Conservation (phyloP, 139 green algal species). For the Haematococcus sp. region DNA sequence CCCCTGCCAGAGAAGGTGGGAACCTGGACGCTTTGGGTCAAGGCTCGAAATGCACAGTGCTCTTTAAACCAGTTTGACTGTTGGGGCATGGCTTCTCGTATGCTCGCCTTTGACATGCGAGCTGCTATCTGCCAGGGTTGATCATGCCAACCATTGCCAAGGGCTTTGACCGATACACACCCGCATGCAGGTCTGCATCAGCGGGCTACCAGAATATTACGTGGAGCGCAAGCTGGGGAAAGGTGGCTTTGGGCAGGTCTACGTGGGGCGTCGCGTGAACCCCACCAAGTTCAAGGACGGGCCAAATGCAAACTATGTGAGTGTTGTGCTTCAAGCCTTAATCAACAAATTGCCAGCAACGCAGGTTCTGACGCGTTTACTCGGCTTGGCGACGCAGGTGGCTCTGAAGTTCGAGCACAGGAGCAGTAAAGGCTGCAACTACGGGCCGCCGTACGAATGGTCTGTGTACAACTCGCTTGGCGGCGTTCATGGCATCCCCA, state of each 20-base stretch:
- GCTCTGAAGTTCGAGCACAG: conserved; percentile 98
- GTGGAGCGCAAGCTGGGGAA: conserved; percentile 93
- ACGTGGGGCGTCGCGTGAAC: conserved; percentile 66
- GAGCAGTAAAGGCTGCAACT: conserved; percentile 97
- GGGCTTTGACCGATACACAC: too few relatives aligned
- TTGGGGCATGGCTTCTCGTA: too few relatives aligned
- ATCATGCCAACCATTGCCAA: too few relatives aligned
- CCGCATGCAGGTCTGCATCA: conserved; percentile 73
- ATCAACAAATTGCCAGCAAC: background rate
- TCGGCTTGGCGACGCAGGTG: conserved; percentile 54
- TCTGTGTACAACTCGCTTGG: conserved; percentile 89
- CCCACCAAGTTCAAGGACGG: conserved; percentile 74
- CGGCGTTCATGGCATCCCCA: conserved; percentile 84
- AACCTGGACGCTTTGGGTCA: too few relatives aligned
- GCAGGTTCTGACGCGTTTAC: background rate
- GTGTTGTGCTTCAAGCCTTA: background rate
- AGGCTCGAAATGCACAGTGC: too few relatives aligned
- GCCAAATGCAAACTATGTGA: conserved; percentile 72
- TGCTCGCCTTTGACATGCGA: too few relatives aligned
- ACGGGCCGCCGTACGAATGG: conserved; percentile 98
- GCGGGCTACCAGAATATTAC: conserved; percentile 81
- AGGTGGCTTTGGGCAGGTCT: conserved; percentile 94
- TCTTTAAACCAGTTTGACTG: too few relatives aligned
- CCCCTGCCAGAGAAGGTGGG: conserved; percentile 6
- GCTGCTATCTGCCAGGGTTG: too few relatives aligned